Base-by-base conservation (phyloP, 768 basidiomycete species). In the Tubosaeta sp. region DNA sequence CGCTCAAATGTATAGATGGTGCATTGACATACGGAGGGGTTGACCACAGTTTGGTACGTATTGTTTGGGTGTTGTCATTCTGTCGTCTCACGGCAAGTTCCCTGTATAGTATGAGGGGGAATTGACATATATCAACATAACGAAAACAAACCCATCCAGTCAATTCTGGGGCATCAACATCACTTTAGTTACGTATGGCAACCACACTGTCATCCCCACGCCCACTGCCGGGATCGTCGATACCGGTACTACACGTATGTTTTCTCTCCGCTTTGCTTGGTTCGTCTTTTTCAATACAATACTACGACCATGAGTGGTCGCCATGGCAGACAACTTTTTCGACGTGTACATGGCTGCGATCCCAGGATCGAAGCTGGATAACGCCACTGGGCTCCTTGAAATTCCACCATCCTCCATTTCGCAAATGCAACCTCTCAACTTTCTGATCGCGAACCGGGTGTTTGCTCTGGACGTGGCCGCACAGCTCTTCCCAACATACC, bases 181-280 rank as follows among this genome's bases (percentile, higher is more conserved):
- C 14, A 56, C 53, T n/a, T 38, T 34, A 25, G 6, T n/a, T 10
- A 52, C 55, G 9, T 57, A 54, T 29, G 60, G 58, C 31, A 12
- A n/a, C 8, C 41, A 38, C 27, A 48, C 43, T 11, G 17, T 57
- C 29, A 60, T 62, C 13, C 43, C 51, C 3, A 38, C 32, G 2
- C 64, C 58, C 6, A 52, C 50, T 9, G 58, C 65, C 33, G 65
- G 65, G 6, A 62, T 66, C 19, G 65, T 66, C 42, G 65, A 66
- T 41, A 59, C 57, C 14, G 64, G 64, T 25, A 66, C 63, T 22
- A 59, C 59, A 25, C 59, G 59, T 61, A 54, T 19, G 59, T 45
- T 9, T 29, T 19, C 44, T 29, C 37, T 44, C 9, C 17, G 14
- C n/a, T 29, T n/a, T 26, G 26, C 42, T 31, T n/a, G 17, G 12